These are phyloP conservation scores for Echites panduratus DNA, from an alignment of 257 asterid genomes.

Conservation along the genomic window DNA sequence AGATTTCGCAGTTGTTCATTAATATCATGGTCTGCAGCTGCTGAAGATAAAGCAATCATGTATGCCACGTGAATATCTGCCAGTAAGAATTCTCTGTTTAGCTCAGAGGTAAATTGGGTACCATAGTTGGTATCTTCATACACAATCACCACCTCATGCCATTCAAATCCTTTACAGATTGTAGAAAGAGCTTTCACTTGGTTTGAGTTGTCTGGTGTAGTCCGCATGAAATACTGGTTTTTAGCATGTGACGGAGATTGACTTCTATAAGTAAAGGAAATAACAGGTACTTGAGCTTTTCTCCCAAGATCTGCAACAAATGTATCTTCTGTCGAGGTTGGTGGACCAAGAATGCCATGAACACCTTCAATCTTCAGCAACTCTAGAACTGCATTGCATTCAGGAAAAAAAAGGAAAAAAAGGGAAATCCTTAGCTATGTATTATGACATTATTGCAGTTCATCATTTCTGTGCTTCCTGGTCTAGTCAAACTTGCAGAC, in stretches of 20 bases:
- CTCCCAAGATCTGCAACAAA: constrained; percentile 9
- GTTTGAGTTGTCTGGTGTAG: constrained; percentile 22
- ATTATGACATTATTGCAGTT: no score
- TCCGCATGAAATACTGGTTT: constrained; percentile 27
- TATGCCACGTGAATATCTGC: constrained; percentile 18
- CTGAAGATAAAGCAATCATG: constrained; percentile 14
- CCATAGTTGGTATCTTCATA: constrained; percentile 28
- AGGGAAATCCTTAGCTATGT: no score
- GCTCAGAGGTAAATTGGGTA: constrained; percentile 20
- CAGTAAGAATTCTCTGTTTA: constrained; percentile 24
- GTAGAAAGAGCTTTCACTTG: constrained; percentile 29
- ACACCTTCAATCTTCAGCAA: constrained; percentile 45
- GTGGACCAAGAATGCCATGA: constrained; percentile 45
- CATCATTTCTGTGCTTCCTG: no score
- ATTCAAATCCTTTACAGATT: constrained; percentile 11
- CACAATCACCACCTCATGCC: constrained; percentile 22
- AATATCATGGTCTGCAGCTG: constrained; percentile 17
- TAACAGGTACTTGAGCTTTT: constrained; percentile 34
- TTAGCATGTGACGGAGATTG: constrained; percentile 14
- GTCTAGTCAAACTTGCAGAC: no score
- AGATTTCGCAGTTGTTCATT: constrained; percentile 22
- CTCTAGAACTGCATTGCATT: constrained; percentile 34
- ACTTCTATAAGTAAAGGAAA: constrained; percentile 33
- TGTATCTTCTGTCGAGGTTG: constrained; percentile 21
- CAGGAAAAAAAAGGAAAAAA: no score